phyloP scores from a whole-genome alignment of 352 stramenopile species.

The Phytophthora rubi region DNA sequence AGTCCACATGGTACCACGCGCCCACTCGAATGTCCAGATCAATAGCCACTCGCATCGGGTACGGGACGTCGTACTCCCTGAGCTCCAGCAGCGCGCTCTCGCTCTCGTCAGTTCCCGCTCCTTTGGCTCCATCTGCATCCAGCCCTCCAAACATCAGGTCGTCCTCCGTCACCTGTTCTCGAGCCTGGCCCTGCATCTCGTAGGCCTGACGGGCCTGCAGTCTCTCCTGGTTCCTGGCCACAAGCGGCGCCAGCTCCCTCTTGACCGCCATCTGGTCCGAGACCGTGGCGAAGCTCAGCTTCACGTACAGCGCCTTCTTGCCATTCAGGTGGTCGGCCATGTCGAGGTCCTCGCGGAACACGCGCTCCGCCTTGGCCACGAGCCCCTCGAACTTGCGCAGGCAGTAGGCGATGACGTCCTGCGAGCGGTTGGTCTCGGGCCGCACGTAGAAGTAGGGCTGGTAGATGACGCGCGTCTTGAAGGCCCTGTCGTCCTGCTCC shows the following conservation, averaged over 20 bases:
- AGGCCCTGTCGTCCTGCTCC: constrained; percentile 92
- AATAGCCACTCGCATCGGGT: constrained; percentile 96
- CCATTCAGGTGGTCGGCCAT: constrained; percentile 90
- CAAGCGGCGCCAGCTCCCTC: constrained; percentile 61
- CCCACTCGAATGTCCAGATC: constrained; percentile 97
- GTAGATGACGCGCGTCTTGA: constrained; percentile 97
- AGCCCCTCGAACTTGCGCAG: constrained; percentile 87
- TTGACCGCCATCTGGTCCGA: constrained; percentile 74
- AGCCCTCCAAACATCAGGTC: constrained; percentile 45
- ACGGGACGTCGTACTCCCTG: constrained; percentile 99
- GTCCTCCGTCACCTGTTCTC: constrained; percentile 51
- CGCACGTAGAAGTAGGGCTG: constrained; percentile 98
- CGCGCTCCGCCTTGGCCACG: constrained; percentile 73
- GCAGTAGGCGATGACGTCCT: constrained; percentile 85
- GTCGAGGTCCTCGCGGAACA: constrained; percentile 92
- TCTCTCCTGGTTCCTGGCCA: constrained; percentile 72
- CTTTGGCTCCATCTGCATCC: constrained; percentile 23
- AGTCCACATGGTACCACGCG: constrained; percentile 96
- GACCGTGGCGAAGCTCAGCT: constrained; percentile 91
- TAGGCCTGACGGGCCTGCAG: constrained; percentile 73
- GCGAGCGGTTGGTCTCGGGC: constrained; percentile 58
- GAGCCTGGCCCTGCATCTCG: constrained; percentile 56
- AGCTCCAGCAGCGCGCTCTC: constrained; percentile 91
- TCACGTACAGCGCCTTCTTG: constrained; percentile 88
- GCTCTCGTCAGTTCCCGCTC: constrained; percentile 54